Evolutionary conservation across 495 filamentous ascomycete species (phyloP), one percentile per base, ranked within the genome.

Genomic region (Podospora didyma): DNA sequence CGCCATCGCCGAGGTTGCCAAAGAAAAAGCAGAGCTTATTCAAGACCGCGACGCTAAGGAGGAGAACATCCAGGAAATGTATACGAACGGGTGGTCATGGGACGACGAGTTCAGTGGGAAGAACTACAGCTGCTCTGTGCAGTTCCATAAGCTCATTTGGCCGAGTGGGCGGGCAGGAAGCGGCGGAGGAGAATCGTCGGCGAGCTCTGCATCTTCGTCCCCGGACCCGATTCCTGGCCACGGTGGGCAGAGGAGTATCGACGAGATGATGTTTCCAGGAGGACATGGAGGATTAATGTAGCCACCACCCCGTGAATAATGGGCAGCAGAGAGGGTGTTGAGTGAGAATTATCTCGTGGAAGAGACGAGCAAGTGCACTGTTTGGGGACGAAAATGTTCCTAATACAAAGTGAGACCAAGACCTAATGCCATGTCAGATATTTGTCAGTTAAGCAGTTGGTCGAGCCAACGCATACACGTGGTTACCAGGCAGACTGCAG

Each of bases 71-170:
- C 14, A 51, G 49, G 26, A 35, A 9, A 3, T 31, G 28, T 37
- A 41, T 16, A 7, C n/a, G 2, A 39, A 28, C 9, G 49, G 49
- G 6, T 51, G 49, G 49, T 39, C 34, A n/a, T 51, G 49, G 49
- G 49, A 51, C 10, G 49, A 51, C 28, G 6, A 37, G 5, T 11
- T 2, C 2, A 21, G 35, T 3, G 34, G 31, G 12, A 41, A 51
- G 28, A 37, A 10, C 5, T n/a, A 20, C 16, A 41, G 49, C 34
- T 51, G 28, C 49, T 51, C 49, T 17, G 34, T 51, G 49, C 28
- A 51, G 34, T 51, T 51, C 19, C 49, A 51, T 19, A 51, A 51
- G 19, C 28, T 51, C n/a, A 39, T 51, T 31, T 51, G 49, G 49
- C 49, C 49, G 28, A 51, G 17, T 17, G 4, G 31, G 3, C n/a